Percentiles rank a stretch among this genome's conserved stretches.
Conservation (phyloP, 768 basidiomycete genomes). For the Hericium erinaceus region DNA sequence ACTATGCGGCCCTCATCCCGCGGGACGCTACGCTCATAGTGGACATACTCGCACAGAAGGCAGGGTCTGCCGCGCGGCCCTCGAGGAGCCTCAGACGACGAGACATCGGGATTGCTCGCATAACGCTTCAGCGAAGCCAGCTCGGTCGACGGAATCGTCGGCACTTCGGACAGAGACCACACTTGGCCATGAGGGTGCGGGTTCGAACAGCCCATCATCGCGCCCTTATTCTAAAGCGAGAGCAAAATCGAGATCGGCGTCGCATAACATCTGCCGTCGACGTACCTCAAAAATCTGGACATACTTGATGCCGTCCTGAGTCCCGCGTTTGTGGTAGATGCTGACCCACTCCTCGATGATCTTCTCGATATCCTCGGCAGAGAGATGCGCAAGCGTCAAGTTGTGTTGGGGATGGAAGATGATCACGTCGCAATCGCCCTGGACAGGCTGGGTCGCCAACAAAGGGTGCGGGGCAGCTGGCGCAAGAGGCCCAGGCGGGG, state of each 20-base stretch:
- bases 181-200: constrained; percentile 92
- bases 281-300: constrained; percentile 82
- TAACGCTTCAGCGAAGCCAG: constrained; percentile 48
- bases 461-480: constrained; percentile 52
- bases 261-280: background rate
- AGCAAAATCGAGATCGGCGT: constrained; percentile 10
- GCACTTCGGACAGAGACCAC: constrained; percentile 71
- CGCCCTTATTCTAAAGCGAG: constrained; percentile 68
- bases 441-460: constrained; percentile 53
- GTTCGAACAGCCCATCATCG: constrained; percentile 94
- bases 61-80: constrained; percentile 53
- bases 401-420: constrained; percentile 84
- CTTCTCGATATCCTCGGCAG: constrained; percentile 42
- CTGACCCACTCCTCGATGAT: constrained; percentile 69
- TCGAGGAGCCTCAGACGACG: constrained; percentile 39
- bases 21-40: constrained; percentile 43
- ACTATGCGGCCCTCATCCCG: constrained; percentile 54
- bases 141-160: constrained; percentile 62
- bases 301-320: constrained; percentile 61
- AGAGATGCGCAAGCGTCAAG: constrained; percentile 67
- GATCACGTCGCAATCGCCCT: constrained; percentile 83
- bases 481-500: constrained; percentile 45
- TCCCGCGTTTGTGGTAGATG: constrained; percentile 51
- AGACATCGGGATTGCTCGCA: constrained; percentile 24
- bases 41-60: constrained; percentile 73